These are phyloP conservation scores for Beta lomatogona DNA, from an alignment of 179 eudicot species.

Conservation along the genomic window DNA sequence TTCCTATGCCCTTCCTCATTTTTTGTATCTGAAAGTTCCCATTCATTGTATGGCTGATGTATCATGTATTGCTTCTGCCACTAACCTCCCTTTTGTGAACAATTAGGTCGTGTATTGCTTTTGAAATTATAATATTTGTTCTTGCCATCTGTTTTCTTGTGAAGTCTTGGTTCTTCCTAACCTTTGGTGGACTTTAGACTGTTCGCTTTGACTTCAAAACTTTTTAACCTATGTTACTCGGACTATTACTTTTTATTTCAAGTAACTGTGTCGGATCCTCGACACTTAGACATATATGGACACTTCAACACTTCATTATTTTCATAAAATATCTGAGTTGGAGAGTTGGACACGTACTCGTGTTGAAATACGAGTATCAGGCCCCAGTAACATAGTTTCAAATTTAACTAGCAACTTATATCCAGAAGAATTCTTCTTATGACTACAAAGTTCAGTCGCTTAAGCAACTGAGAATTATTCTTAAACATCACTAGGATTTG, in stretches of 20 bases:
- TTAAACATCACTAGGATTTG: conserved; percentile 18
- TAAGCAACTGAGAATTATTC: neutral
- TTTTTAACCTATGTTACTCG: too few species aligned
- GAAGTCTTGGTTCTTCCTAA: neutral
- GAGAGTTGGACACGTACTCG: too few species aligned
- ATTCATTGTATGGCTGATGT: conserved; percentile 18
- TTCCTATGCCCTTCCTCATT: neutral
- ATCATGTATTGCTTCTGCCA: conserved; percentile 14
- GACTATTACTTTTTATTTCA: too few species aligned
- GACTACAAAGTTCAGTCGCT: neutral
- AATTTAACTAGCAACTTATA: neutral
- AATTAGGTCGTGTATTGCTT: conserved; percentile 2
- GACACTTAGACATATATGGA: too few species aligned
- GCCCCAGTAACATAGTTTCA: neutral
- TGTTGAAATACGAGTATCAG: too few species aligned
- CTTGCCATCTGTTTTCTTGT: neutral
- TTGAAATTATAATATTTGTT: neutral
- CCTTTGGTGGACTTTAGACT: neutral
- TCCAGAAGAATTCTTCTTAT: neutral
- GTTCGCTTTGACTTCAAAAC: neutral
- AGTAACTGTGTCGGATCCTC: too few species aligned
- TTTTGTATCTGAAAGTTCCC: neutral
- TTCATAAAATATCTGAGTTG: too few species aligned
- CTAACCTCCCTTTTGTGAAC: conserved; percentile 8
- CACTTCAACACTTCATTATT: too few species aligned